Conservation (phyloP, 768 basidiomycete species). For the Tulasnella sp. region DNA sequence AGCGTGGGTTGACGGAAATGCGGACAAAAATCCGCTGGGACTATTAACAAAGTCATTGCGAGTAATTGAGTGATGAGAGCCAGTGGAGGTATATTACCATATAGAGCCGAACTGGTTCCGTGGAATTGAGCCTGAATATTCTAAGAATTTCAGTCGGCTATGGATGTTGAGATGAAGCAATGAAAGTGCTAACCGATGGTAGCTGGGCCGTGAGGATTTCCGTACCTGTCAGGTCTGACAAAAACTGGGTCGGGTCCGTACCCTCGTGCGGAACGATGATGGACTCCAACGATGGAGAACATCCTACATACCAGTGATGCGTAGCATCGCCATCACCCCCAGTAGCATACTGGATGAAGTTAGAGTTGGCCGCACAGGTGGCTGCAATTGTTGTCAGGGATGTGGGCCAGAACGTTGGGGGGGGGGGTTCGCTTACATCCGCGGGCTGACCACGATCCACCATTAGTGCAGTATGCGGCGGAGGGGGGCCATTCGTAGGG, state of each 20-base stretch:
- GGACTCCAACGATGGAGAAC: slow-evolving; percentile 3
- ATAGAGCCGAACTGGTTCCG: no score
- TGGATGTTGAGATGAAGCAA: no score
- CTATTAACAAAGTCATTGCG: no score
- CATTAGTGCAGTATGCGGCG: slow-evolving; percentile 14
- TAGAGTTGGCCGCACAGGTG: slow-evolving; percentile 3
- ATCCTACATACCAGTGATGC: slow-evolving; percentile 12
- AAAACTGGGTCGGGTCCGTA: slow-evolving; percentile 15
- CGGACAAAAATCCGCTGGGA: no score
- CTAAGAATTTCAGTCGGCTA: no score
- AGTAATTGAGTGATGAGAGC: no score
- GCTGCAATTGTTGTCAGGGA: no score
- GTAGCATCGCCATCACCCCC: slow-evolving; percentile 13
- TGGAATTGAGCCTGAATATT: no score
- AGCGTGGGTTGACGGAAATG: no score
- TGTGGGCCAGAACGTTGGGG: no score
- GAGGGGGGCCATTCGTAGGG: slow-evolving; percentile 6
- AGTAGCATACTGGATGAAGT: slow-evolving; percentile 3
- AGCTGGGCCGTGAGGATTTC: neutral
- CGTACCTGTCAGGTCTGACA: slow-evolving; percentile 2
- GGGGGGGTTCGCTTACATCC: no score
- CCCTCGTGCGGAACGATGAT: slow-evolving; percentile 14
- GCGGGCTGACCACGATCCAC: neutral
- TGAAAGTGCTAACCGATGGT: neutral
- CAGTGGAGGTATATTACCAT: no score